phyloP scores from a whole-genome alignment of 2,329 filamentous ascomycete genomes.

The Epicoccum nigrum region DNA sequence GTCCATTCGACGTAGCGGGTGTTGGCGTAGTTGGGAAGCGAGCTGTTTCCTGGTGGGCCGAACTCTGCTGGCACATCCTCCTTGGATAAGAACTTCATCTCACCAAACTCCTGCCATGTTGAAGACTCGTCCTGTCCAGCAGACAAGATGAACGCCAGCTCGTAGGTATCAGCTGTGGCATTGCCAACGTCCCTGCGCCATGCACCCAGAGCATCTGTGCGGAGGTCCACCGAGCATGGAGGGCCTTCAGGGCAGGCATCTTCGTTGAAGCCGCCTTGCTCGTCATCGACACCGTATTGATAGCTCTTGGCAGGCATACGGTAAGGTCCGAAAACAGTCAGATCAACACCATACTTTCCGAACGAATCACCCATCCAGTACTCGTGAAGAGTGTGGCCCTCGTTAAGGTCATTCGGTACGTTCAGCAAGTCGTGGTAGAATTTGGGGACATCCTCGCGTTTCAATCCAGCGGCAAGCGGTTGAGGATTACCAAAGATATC shows the following conservation, averaged over 20 bases:
- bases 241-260: slow-evolving; percentile 55
- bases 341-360: slow-evolving; percentile 59
- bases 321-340: slow-evolving; percentile 61
- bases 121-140: slow-evolving; percentile 62
- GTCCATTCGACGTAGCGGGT: slow-evolving; percentile 62
- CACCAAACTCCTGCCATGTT: slow-evolving; percentile 63
- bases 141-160: slow-evolving; percentile 61
- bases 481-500: slow-evolving; percentile 60
- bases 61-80: slow-evolving; percentile 58
- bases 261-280: slow-evolving; percentile 53
- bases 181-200: slow-evolving; percentile 61
- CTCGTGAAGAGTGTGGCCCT: slow-evolving; percentile 61
- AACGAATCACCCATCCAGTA: slow-evolving; percentile 65
- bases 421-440: slow-evolving; percentile 61
- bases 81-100: slow-evolving; percentile 58
- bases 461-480: slow-evolving; percentile 50
- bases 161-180: slow-evolving; percentile 55
- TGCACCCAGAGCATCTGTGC: slow-evolving; percentile 56
- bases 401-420: slow-evolving; percentile 56
- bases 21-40: slow-evolving; percentile 54
- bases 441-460: slow-evolving; percentile 55
- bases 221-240: slow-evolving; percentile 56
- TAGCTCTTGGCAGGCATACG: slow-evolving; percentile 55
- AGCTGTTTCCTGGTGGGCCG: slow-evolving; percentile 55
- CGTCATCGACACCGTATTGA: slow-evolving; percentile 59